Evolutionary conservation across 192 early-diverging fungal genomes (phyloP).

Genomic region (Linderina pennispora): DNA sequence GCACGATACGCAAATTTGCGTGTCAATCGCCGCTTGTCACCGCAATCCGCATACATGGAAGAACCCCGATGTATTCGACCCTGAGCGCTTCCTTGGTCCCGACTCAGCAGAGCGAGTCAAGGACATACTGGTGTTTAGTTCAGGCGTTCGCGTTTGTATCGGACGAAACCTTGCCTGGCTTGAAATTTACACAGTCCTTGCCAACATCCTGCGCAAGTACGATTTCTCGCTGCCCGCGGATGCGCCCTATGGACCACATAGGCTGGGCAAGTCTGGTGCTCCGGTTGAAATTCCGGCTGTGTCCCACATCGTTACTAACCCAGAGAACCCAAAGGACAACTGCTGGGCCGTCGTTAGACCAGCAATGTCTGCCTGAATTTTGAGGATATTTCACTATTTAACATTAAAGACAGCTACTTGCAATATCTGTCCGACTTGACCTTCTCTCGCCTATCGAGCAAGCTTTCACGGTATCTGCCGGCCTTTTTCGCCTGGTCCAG

Average conservation of each 20-base stretch:
- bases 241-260: conserved; percentile 19
- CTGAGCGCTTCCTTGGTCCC: conserved; percentile 27
- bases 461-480: conserved; percentile 2
- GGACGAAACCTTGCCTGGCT: conserved; percentile 31
- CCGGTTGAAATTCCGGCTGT: too few relatives aligned
- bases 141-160: conserved; percentile 33
- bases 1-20: conserved; percentile 3
- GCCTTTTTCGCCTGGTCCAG: not conserved
- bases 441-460: conserved; percentile 10
- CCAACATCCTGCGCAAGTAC: conserved; percentile 32
- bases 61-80: conserved; percentile 17
- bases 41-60: conserved; percentile 11
- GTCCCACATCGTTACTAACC: too few relatives aligned
- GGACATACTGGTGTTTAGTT: conserved; percentile 27
- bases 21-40: conserved; percentile 26
- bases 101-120: conserved; percentile 1
- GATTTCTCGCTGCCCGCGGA: conserved; percentile 10
- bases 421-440: conserved; percentile 12
- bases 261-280: too few relatives aligned
- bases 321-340: too few relatives aligned
- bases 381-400: too few relatives aligned
- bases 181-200: conserved; percentile 35
- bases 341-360: too few relatives aligned
- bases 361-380: too few relatives aligned
- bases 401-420: too few relatives aligned